Conservation (phyloP, 140 eudicot genomes). For the Ambrosia hybrid region DNA sequence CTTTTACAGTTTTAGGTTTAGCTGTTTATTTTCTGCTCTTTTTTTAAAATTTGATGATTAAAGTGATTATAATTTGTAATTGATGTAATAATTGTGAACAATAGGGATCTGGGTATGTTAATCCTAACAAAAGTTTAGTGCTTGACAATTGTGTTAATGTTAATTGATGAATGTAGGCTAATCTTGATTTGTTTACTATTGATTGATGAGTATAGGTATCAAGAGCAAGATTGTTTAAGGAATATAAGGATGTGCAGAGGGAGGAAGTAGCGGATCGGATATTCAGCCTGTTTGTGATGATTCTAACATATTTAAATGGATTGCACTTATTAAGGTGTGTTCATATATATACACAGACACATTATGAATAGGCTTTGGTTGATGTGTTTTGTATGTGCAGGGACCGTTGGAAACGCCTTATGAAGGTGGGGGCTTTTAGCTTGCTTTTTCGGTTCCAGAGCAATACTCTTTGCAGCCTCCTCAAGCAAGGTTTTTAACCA, state of each 20-base stretch:
- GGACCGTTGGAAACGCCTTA: slow-evolving; percentile 96
- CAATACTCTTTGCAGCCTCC: slow-evolving; percentile 99
- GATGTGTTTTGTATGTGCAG: slow-evolving; percentile 37
- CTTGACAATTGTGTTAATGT: neutral
- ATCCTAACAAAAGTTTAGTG: neutral
- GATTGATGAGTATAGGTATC: slow-evolving; percentile 57
- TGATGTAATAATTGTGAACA: too few relatives aligned
- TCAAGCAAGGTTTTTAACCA: slow-evolving; percentile 94
- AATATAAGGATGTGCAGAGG: slow-evolving; percentile 89
- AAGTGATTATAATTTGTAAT: too few relatives aligned
- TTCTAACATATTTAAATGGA: slow-evolving; percentile 91
- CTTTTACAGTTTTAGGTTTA: neutral
- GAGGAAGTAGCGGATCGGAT: slow-evolving; percentile 93
- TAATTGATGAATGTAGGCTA: too few relatives aligned
- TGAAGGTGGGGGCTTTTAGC: slow-evolving; percentile 96
- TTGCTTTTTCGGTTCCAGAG: slow-evolving; percentile 94
- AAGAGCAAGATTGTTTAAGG: slow-evolving; percentile 94
- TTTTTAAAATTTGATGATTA: neutral
- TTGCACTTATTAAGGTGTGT: slow-evolving; percentile 85
- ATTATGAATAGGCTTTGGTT: slow-evolving; percentile 1
- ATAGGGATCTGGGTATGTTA: too few relatives aligned
- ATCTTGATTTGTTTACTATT: neutral
- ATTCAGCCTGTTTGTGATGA: slow-evolving; percentile 97
- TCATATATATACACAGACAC: neutral
- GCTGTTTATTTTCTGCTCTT: neutral